Evolutionary conservation across 2,329 filamentous ascomycete genomes (phyloP).

Genomic region (Aspergillus pseudoterreus): DNA sequence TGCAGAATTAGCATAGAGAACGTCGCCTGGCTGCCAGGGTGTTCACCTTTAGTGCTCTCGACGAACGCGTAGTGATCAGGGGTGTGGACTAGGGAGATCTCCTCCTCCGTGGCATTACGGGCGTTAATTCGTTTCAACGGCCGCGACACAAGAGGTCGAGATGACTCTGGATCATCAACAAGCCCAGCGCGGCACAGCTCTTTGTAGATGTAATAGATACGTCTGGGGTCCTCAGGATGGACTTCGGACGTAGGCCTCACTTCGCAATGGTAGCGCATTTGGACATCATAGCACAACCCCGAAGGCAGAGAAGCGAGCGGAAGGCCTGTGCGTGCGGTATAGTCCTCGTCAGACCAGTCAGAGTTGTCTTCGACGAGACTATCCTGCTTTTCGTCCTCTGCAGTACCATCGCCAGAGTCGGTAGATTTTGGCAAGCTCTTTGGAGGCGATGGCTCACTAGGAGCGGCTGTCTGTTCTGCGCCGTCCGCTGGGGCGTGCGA

Average conservation of each 20-base stretch:
- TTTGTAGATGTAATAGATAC: constrained; percentile 90
- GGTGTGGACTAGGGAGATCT: constrained; percentile 77
- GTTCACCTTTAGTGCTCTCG: constrained; percentile 49
- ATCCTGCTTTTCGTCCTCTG: constrained; percentile 25
- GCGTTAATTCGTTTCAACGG: constrained; percentile 68
- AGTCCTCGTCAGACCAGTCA: constrained; percentile 39
- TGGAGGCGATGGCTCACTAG: constrained; percentile 12
- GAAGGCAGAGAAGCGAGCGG: constrained; percentile 57
- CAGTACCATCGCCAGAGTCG: constrained; percentile 21
- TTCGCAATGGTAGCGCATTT: constrained; percentile 95
- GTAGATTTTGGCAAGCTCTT: constrained; percentile 22
- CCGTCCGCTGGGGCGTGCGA: constrained; percentile 1
- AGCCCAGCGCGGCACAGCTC: constrained; percentile 79
- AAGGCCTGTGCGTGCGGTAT: constrained; percentile 38
- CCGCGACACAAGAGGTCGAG: constrained; percentile 47
- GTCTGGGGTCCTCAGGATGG: constrained; percentile 88
- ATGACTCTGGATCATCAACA: constrained; percentile 59
- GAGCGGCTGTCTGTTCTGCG: constrained; percentile 1
- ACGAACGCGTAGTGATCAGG: constrained; percentile 78
- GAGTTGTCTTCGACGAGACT: constrained; percentile 38
- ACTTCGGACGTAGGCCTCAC: constrained; percentile 66
- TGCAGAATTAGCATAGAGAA: constrained; percentile 15
- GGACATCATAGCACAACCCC: constrained; percentile 82
- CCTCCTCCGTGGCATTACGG: constrained; percentile 70
- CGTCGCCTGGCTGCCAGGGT: background rate